Conservation (phyloP, 371 early-diverging fungal genomes). For the Neoconidiobolus thromboides region DNA sequence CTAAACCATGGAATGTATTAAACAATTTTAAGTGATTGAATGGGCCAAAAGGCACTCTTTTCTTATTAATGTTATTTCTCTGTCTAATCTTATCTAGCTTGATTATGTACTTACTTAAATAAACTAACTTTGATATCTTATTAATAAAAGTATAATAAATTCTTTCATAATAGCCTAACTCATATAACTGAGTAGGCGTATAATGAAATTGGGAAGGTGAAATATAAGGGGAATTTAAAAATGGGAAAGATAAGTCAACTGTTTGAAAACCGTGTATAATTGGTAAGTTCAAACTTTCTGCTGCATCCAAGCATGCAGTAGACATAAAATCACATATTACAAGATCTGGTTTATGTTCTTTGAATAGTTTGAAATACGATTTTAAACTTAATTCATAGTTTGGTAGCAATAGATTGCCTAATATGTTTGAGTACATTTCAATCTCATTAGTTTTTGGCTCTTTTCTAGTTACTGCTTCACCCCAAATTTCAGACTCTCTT, state of each 20-base stretch:
- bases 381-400: neutral
- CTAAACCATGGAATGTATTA: too few species aligned
- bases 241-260: neutral
- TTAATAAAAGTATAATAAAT: too few species aligned
- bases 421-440: neutral
- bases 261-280: neutral
- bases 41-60: too few species aligned
- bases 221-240: too few species aligned
- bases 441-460: neutral
- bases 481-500: neutral
- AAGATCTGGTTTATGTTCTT: neutral
- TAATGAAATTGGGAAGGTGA: too few species aligned
- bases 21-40: too few species aligned
- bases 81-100: too few species aligned
- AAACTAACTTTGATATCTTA: too few species aligned
- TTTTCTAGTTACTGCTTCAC: neutral
- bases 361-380: neutral
- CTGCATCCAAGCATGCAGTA: constrained; percentile 4
- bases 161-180: too few species aligned
- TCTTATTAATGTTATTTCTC: too few species aligned
- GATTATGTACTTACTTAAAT: too few species aligned
- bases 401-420: neutral
- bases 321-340: constrained; percentile 7
- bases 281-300: neutral
- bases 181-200: too few species aligned